phyloP scores from a whole-genome alignment of 768 basidiomycete species.

The Pleurotus citrinopileatus region DNA sequence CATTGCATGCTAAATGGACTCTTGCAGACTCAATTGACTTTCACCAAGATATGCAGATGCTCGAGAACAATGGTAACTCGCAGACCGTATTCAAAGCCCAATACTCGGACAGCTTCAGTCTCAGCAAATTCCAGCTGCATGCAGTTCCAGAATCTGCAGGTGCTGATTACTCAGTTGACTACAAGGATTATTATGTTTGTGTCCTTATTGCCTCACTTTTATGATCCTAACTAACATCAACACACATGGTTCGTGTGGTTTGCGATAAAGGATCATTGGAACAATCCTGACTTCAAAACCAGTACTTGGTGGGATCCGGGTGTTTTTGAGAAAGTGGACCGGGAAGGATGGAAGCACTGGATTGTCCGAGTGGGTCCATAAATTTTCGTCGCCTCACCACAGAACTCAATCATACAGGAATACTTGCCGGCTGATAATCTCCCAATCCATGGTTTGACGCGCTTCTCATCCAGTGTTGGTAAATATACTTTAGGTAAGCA shows the following conservation, averaged over 20 bases:
- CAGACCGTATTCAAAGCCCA: background rate
- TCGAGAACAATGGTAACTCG: background rate
- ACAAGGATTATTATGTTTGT: background rate
- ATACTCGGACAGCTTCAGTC: background rate
- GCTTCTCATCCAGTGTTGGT: constrained; percentile 5
- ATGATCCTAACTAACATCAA: too few relatives aligned
- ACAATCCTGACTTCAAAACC: background rate
- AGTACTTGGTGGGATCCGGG: background rate
- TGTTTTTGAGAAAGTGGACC: background rate
- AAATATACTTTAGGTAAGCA: background rate
- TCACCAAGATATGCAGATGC: constrained; percentile 2
- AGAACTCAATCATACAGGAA: too few relatives aligned
- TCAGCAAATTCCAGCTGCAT: background rate
- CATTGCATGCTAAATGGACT: too few relatives aligned
- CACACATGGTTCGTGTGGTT: too few relatives aligned
- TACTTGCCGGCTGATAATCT: background rate
- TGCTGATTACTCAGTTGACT: constrained; percentile 1
- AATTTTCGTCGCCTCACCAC: too few relatives aligned
- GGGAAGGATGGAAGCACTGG: background rate
- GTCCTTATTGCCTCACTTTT: background rate
- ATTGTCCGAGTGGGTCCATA: constrained; percentile 1
- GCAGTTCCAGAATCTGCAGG: background rate
- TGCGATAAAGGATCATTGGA: constrained; percentile 3
- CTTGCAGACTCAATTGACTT: constrained; percentile 1
- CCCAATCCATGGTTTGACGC: background rate